A percentile compares a stretch with the other conserved stretches of the same genome.
Conservation (phyloP, 2,329 filamentous ascomycete genomes). For the Hirsutella rhossiliensis region DNA sequence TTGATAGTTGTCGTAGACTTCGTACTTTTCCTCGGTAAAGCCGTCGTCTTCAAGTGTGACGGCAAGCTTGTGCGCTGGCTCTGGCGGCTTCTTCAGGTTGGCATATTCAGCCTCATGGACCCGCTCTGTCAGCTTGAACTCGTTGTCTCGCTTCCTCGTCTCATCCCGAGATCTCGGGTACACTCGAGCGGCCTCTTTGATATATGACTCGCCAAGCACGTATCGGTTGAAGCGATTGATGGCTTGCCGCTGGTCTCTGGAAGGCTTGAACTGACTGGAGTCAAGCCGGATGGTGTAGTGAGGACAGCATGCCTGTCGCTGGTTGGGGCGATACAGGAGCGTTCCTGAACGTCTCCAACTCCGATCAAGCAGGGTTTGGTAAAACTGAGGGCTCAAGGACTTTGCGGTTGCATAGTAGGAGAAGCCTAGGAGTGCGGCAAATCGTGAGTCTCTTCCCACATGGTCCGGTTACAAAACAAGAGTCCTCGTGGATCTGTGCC, state of each 20-base stretch:
- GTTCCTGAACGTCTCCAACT: conserved; percentile 66
- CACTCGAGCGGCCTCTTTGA: conserved; percentile 48
- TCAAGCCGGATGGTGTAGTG: conserved; percentile 77
- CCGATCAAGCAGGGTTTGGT: conserved; percentile 60
- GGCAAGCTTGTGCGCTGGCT: conserved; percentile 54
- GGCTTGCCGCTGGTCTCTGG: conserved; percentile 61
- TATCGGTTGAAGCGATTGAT: conserved; percentile 66
- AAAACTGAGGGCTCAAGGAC: conserved; percentile 51
- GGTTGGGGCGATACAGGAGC: conserved; percentile 68
- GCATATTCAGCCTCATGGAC: conserved; percentile 57
- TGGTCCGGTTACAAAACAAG: not conserved
- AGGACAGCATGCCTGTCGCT: conserved; percentile 74
- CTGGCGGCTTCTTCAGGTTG: conserved; percentile 42
- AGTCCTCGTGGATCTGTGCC: conserved; percentile 1
- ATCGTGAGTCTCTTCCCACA: conserved; percentile 15
- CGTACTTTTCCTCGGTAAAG: conserved; percentile 67
- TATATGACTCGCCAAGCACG: conserved; percentile 57
- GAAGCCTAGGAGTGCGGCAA: conserved; percentile 38
- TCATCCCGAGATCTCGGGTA: conserved; percentile 58
- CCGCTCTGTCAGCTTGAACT: conserved; percentile 54
- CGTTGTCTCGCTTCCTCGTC: conserved; percentile 48
- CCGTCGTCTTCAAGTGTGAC: conserved; percentile 58
- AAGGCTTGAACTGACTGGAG: conserved; percentile 49
- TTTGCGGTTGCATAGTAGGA: conserved; percentile 59
- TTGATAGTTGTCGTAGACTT: conserved; percentile 65